Percentiles rank a stretch among this genome's conserved stretches.
phyloP scores from a whole-genome alignment of 495 filamentous ascomycete species.

The Aspergillus haitiensis region DNA sequence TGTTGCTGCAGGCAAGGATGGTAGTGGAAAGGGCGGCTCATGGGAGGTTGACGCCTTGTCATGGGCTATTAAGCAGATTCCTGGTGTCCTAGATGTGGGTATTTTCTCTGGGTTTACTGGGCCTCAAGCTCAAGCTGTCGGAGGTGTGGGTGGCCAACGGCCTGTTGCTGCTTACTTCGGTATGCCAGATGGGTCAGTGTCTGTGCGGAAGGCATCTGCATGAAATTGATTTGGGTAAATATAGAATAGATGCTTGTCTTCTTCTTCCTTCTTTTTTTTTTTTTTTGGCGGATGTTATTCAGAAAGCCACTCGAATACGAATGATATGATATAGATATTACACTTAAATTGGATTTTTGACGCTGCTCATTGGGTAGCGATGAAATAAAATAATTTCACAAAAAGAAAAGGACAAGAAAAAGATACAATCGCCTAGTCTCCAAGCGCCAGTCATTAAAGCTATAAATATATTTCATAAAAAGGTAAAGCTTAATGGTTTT shows the following conservation, averaged over 20 bases:
- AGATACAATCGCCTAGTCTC: constrained; percentile 8
- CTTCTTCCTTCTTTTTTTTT: no score
- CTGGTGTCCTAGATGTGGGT: constrained; percentile 88
- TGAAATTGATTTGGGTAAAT: constrained; percentile 15
- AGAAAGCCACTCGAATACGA: constrained; percentile 11
- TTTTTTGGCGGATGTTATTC: not conserved
- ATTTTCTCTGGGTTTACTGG: constrained; percentile 83
- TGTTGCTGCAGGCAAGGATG: constrained; percentile 46
- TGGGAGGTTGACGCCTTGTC: constrained; percentile 80
- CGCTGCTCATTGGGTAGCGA: constrained; percentile 11
- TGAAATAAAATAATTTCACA: not conserved
- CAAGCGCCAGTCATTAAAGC: constrained; percentile 19
- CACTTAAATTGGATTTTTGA: constrained; percentile 10
- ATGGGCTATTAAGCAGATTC: constrained; percentile 71
- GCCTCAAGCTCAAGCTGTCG: constrained; percentile 57
- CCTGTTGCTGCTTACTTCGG: constrained; percentile 95
- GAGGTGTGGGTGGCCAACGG: constrained; percentile 74
- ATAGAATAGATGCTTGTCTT: no score
- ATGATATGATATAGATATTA: constrained; percentile 25
- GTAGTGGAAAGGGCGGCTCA: constrained; percentile 54
- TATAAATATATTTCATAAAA: constrained; percentile 15
- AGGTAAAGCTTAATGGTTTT: constrained; percentile 14
- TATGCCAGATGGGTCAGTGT: constrained; percentile 73
- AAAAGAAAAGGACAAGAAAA: not conserved
- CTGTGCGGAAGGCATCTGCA: constrained; percentile 46